phyloP scores from a whole-genome alignment of 768 basidiomycete genomes.

The Lentinula raphanica region DNA sequence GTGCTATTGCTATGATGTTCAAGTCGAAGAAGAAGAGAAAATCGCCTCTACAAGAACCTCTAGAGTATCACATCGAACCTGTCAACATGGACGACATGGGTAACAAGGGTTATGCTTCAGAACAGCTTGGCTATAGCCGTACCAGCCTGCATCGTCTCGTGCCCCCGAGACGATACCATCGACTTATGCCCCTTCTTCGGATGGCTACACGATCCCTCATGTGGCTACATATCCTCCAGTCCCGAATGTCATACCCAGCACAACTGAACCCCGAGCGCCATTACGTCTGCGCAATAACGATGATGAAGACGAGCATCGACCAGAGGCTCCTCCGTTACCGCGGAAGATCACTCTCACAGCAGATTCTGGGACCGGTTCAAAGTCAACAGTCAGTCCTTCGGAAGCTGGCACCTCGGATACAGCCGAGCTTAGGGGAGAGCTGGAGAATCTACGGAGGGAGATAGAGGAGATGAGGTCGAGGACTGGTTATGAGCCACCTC shows the following conservation, averaged over 20 bases:
- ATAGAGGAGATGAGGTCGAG: slow-evolving; percentile 12
- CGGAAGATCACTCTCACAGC: neutral
- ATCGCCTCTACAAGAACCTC: neutral
- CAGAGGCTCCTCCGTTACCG: neutral
- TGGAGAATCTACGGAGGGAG: slow-evolving; percentile 11
- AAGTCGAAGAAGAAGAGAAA: neutral
- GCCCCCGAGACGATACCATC: neutral
- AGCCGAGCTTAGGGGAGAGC: slow-evolving; percentile 6
- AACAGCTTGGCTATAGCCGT: neutral
- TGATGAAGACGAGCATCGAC: neutral
- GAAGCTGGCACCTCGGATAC: slow-evolving; percentile 3
- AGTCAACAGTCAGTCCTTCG: neutral
- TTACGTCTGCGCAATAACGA: neutral
- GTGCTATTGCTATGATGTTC: neutral
- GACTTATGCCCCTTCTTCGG: neutral
- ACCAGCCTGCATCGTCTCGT: neutral
- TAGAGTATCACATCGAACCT: slow-evolving; percentile 2
- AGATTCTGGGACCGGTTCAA: neutral
- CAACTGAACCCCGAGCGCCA: neutral
- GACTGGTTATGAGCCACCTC: slow-evolving; percentile 10
- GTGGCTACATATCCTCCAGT: neutral
- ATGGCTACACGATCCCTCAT: neutral
- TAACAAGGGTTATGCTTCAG: neutral
- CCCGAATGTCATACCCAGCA: neutral
- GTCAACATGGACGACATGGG: neutral